Percentiles rank a stretch among this genome's conserved stretches.
phyloP scores from a whole-genome alignment of 2,329 filamentous ascomycete species.

The Xylaria sp. region DNA sequence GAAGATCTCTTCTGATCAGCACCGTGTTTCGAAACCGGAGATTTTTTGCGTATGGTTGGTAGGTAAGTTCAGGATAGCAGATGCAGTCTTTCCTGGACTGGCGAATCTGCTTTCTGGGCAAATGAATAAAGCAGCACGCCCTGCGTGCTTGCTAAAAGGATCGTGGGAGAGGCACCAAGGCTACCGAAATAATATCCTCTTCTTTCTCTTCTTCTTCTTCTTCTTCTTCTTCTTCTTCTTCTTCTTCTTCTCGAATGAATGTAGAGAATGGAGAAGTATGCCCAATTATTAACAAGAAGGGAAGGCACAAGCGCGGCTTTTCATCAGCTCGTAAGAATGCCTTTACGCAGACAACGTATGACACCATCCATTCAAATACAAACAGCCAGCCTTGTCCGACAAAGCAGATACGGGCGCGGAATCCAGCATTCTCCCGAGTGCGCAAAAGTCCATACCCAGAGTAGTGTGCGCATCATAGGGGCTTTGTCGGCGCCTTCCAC shows the following conservation, averaged over 20 bases:
- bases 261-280: slow-evolving; percentile 19
- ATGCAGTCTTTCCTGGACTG: too few species aligned
- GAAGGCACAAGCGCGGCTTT: not conserved
- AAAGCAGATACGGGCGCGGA: slow-evolving; percentile 24
- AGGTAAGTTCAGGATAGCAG: too few species aligned
- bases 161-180: not conserved
- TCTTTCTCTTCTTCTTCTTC: slow-evolving; percentile 1
- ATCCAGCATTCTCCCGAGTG: too few species aligned
- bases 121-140: slow-evolving; percentile 15
- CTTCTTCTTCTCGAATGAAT: slow-evolving; percentile 24
- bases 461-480: not conserved
- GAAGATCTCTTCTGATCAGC: not conserved
- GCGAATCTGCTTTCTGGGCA: too few species aligned
- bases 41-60: not conserved
- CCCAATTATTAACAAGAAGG: slow-evolving; percentile 14
- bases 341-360: too few species aligned
- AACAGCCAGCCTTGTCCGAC: slow-evolving; percentile 30
- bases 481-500: slow-evolving; percentile 14
- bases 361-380: slow-evolving; percentile 1
- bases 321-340: not conserved
- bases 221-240: slow-evolving; percentile 4
- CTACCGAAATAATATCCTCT: not conserved
- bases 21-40: not conserved
- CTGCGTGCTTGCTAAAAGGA: slow-evolving; percentile 19
- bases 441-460: not conserved